A percentile compares a stretch with the other conserved stretches of the same genome.
phyloP scores from a whole-genome alignment of 1,284 basidiomycete species.

The Afroboletus lepidellus region DNA sequence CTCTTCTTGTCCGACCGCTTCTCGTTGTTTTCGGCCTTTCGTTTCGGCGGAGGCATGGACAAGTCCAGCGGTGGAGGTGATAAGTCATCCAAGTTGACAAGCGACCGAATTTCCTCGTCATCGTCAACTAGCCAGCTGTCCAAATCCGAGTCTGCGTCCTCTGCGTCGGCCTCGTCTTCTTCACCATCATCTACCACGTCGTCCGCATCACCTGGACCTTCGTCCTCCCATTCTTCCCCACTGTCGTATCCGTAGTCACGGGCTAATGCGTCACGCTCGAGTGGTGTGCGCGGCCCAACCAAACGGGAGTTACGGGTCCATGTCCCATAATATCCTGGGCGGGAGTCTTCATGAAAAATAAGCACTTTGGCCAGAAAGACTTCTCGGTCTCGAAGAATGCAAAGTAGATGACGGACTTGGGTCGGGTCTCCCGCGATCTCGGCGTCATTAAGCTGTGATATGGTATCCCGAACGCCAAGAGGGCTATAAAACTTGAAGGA shows the following conservation, averaged over 20 bases:
- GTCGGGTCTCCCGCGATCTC: slow-evolving; percentile 69
- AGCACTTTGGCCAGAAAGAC: slow-evolving; percentile 70
- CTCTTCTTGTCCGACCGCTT: slow-evolving; percentile 59
- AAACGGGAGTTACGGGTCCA: slow-evolving; percentile 74
- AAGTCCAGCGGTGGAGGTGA: slow-evolving; percentile 41
- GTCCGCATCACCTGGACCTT: slow-evolving; percentile 67
- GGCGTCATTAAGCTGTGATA: slow-evolving; percentile 69
- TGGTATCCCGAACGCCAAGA: slow-evolving; percentile 52
- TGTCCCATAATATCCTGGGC: slow-evolving; percentile 85
- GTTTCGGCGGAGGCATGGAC: slow-evolving; percentile 44
- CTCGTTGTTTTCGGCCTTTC: slow-evolving; percentile 50
- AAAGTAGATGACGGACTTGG: slow-evolving; percentile 55
- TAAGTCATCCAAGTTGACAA: slow-evolving; percentile 40
- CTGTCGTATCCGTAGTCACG: slow-evolving; percentile 85
- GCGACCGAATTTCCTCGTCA: slow-evolving; percentile 55
- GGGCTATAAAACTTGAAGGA: slow-evolving; percentile 37
- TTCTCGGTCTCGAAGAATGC: slow-evolving; percentile 54
- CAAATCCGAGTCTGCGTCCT: slow-evolving; percentile 66
- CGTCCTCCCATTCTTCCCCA: slow-evolving; percentile 85
- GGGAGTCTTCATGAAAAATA: slow-evolving; percentile 71
- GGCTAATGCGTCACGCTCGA: slow-evolving; percentile 63
- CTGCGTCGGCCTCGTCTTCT: slow-evolving; percentile 59
- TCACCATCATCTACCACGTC: slow-evolving; percentile 69
- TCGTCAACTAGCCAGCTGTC: slow-evolving; percentile 80
- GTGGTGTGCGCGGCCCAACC: slow-evolving; percentile 74